Evolutionary conservation across 2,329 filamentous ascomycete species (phyloP), one percentile per base, ranked within the genome.

Genomic region (Xylariales sp.): DNA sequence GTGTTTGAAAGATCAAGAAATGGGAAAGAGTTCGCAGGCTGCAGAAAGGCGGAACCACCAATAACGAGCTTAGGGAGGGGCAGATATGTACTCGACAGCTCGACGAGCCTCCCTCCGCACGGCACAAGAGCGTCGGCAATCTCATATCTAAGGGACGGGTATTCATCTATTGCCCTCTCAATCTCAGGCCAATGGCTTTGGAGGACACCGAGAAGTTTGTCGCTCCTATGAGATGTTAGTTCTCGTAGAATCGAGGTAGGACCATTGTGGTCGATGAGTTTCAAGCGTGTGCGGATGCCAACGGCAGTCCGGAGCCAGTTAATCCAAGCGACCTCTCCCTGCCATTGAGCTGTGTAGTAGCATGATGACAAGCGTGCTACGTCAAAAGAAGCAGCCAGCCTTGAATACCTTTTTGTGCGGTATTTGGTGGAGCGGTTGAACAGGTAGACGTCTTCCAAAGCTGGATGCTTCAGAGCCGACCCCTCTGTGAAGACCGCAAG

Each of bases 341-440:
- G 64, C 10, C 71, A 68, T 28, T 55, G 49, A 23, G 66, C 67
- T 7, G 64, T 58, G 28, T 65, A 62, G 2, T 34, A 59, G n/a
- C 43, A 39, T 23, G 56, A 49, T 32, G 23, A 23, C 23, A 23
- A 23, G 23, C 23, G 23, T 23, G 23, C 23, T 23, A 23, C 23
- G 23, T 23, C 23, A 23, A 23, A 23, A 23, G 23, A 23, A 23
- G 23, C 23, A 23, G 23, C 23, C 23, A 23, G 23, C 23, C 23
- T 23, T 23, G 23, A 23, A 23, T 23, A 23, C 23, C 23, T 23
- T 23, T 23, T 23, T 23, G 23, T 23, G 23, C 23, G 23, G 23
- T 23, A 23, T 23, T 23, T 23, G 23, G 23, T 23, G 23, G 23
- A 23, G 23, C 23, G 23, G 23, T 23, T 23, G 23, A 23, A 43